phyloP scores from a whole-genome alignment of 768 basidiomycete genomes.

The Rhodotorula babjevae region DNA sequence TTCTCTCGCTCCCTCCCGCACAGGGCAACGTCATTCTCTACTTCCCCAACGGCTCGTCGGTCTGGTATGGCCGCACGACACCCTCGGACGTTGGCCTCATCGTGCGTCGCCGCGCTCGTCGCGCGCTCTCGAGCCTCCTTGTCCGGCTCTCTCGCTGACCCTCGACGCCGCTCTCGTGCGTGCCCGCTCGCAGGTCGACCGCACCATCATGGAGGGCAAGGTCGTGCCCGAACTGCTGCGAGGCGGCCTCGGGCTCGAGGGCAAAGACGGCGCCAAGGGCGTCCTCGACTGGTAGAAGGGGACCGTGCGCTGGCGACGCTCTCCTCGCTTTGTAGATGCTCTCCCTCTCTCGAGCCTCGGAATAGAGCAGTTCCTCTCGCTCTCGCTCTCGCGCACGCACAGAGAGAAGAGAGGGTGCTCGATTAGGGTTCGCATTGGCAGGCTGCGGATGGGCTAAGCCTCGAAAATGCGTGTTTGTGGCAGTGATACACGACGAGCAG shows the following conservation, averaged over 20 bases:
- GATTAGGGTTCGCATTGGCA: neutral
- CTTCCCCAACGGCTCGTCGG: constrained; percentile 52
- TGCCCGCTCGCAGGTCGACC: constrained; percentile 50
- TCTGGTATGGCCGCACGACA: constrained; percentile 92
- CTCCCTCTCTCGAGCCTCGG: neutral
- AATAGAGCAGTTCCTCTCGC: neutral
- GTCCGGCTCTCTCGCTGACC: too few species aligned
- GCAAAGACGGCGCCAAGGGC: constrained; percentile 37
- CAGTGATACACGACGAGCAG: neutral
- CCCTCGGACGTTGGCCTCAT: constrained; percentile 82
- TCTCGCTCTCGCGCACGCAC: neutral
- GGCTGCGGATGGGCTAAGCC: too few species aligned
- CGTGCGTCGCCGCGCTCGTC: constrained; percentile 42
- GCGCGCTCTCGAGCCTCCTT: constrained; percentile 42
- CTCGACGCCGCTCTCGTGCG: too few species aligned
- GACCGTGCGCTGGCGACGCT: neutral
- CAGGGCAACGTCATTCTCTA: constrained; percentile 37
- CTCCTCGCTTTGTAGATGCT: neutral
- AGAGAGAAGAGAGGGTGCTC: neutral
- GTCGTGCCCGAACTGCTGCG: constrained; percentile 79
- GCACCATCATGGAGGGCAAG: constrained; percentile 78
- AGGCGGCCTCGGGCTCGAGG: constrained; percentile 69
- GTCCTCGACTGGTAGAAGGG: constrained; percentile 45
- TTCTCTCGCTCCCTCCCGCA: too few species aligned
- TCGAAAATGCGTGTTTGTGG: too few species aligned